Conservation (phyloP, 208 protist species). For the Acanthamoeba castellanii region DNA sequence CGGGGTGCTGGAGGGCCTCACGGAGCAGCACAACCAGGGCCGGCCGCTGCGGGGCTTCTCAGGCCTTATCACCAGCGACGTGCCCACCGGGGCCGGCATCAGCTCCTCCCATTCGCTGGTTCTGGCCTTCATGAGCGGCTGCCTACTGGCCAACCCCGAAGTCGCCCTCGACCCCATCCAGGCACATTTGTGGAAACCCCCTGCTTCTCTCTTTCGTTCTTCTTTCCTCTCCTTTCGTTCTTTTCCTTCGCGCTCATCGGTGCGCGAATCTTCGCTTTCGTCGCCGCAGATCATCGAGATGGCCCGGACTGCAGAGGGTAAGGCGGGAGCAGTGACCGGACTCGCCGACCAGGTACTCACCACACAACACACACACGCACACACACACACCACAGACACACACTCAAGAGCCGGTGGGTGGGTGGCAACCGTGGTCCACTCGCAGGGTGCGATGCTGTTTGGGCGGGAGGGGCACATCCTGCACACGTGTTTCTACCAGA, state of each 20-base stretch:
- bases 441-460: constrained; percentile 70
- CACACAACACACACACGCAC: background rate
- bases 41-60: constrained; percentile 17
- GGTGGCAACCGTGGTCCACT: background rate
- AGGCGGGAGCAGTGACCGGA: constrained; percentile 71
- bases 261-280: too few relatives aligned
- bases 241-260: background rate
- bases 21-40: constrained; percentile 2
- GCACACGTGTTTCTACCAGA: constrained; percentile 76
- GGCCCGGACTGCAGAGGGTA: constrained; percentile 65
- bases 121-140: constrained; percentile 4
- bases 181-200: background rate
- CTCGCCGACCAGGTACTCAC: constrained; percentile 63
- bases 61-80: constrained; percentile 61
- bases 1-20: background rate
- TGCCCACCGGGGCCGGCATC: constrained; percentile 68
- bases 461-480: constrained; percentile 53
- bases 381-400: background rate
- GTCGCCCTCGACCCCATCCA: background rate
- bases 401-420: background rate
- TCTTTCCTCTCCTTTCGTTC: background rate
- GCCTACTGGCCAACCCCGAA: constrained; percentile 60
- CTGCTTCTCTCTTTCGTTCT: background rate
- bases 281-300: constrained; percentile 24
- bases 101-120: constrained; percentile 77